Conservation (phyloP, 2,329 filamentous ascomycete species). For the Colletotrichum euphorbiae region DNA sequence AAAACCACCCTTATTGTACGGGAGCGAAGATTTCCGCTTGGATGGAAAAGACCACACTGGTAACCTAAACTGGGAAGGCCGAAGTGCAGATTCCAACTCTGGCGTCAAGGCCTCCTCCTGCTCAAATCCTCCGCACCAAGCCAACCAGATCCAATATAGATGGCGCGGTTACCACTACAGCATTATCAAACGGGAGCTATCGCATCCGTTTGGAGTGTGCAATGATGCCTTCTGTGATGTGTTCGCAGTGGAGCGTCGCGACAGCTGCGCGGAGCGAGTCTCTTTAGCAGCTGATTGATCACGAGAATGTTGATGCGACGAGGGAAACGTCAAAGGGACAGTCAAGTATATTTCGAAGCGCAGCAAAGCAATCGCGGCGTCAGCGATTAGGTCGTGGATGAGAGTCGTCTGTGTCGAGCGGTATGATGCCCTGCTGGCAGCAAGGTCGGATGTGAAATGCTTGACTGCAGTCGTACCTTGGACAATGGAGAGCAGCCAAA, state of each 20-base stretch:
- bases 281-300: slow-evolving; percentile 26
- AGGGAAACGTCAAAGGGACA: slow-evolving; percentile 6
- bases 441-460: slow-evolving; percentile 3
- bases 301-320: slow-evolving; percentile 19
- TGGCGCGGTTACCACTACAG: slow-evolving; percentile 22
- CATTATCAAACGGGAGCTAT: slow-evolving; percentile 36
- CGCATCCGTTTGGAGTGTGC: slow-evolving; percentile 25
- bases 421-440: not conserved
- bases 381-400: not conserved
- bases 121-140: slow-evolving; percentile 37
- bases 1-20: slow-evolving; percentile 39
- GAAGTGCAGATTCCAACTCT: slow-evolving; percentile 38
- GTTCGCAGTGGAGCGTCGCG: slow-evolving; percentile 23
- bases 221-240: slow-evolving; percentile 15
- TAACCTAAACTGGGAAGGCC: slow-evolving; percentile 38
- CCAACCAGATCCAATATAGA: slow-evolving; percentile 39
- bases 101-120: slow-evolving; percentile 34
- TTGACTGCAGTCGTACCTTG: not conserved
- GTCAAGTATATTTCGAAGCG: not conserved
- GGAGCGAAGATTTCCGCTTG: slow-evolving; percentile 20
- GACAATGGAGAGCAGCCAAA: slow-evolving; percentile 15
- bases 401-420: not conserved
- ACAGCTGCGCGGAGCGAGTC: slow-evolving; percentile 22
- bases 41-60: slow-evolving; percentile 29
- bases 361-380: not conserved